Evolutionary conservation across 805 yeast species (phyloP).

Genomic region (Pichia phayaonensis): DNA sequence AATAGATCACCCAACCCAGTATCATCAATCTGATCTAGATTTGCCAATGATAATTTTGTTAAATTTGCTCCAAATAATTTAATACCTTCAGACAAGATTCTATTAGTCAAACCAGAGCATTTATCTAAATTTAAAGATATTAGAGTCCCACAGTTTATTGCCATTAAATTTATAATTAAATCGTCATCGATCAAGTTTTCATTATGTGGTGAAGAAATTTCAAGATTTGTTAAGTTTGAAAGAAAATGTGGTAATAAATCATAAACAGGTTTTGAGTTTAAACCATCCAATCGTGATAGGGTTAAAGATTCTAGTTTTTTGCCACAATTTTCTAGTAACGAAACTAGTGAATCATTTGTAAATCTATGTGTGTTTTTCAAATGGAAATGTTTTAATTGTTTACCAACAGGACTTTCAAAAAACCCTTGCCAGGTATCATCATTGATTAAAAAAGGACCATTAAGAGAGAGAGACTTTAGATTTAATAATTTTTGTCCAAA

Average conservation of each 20-base stretch:
- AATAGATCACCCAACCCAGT: slow-evolving; percentile 59
- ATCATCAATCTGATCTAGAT: slow-evolving; percentile 59
- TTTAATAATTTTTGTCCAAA: slow-evolving; percentile 49
- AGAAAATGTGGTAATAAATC: slow-evolving; percentile 61
- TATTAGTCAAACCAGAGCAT: slow-evolving; percentile 65
- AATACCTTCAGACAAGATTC: slow-evolving; percentile 47
- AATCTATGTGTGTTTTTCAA: slow-evolving; percentile 81
- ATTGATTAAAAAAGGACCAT: slow-evolving; percentile 85
- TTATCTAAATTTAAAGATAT: slow-evolving; percentile 59
- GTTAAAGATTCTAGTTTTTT: slow-evolving; percentile 46
- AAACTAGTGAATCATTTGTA: slow-evolving; percentile 53
- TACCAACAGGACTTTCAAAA: slow-evolving; percentile 47
- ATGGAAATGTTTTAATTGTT: slow-evolving; percentile 49
- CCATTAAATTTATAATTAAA: slow-evolving; percentile 49
- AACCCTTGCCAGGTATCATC: slow-evolving; percentile 71
- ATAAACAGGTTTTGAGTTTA: slow-evolving; percentile 49
- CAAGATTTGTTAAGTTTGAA: slow-evolving; percentile 46
- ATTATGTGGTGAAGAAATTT: slow-evolving; percentile 58
- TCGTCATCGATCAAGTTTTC: slow-evolving; percentile 67
- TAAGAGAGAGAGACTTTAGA: slow-evolving; percentile 52
- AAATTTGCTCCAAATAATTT: slow-evolving; percentile 50
- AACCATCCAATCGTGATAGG: slow-evolving; percentile 65
- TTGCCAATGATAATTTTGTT: slow-evolving; percentile 49
- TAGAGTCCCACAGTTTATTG: slow-evolving; percentile 56
- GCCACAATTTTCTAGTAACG: slow-evolving; percentile 58